Conservation (phyloP, 352 stramenopile species). For the Globisporangium okanoganense region DNA sequence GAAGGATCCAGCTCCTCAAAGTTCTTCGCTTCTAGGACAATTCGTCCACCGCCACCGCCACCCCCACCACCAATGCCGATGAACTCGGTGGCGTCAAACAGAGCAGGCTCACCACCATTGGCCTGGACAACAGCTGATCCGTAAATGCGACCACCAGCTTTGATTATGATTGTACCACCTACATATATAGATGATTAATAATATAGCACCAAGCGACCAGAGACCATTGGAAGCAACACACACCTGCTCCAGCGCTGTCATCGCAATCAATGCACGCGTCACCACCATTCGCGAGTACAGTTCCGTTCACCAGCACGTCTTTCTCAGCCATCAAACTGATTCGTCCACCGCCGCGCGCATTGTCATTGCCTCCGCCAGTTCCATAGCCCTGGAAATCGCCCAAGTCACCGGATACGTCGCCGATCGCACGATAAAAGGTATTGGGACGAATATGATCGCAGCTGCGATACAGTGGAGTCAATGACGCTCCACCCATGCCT, state of each 20-base stretch:
- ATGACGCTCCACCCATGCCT: constrained; percentile 65
- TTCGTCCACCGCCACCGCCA: constrained; percentile 51
- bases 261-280: constrained; percentile 43
- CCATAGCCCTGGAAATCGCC: constrained; percentile 81
- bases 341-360: constrained; percentile 55
- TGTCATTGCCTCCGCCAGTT: constrained; percentile 65
- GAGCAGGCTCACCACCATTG: constrained; percentile 45
- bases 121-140: constrained; percentile 43
- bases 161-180: constrained; percentile 49
- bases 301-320: constrained; percentile 58
- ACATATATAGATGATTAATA: background rate
- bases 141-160: constrained; percentile 30
- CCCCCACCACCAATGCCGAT: constrained; percentile 34
- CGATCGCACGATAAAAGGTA: constrained; percentile 62
- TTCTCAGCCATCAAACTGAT: constrained; percentile 38
- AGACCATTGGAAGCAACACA: constrained; percentile 8
- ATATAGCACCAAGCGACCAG: background rate
- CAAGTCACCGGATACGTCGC: constrained; percentile 42
- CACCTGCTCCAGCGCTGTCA: constrained; percentile 59
- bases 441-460: constrained; percentile 59
- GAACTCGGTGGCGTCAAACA: constrained; percentile 25
- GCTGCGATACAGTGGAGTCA: constrained; percentile 27
- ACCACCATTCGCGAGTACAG: constrained; percentile 60
- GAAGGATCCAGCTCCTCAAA: constrained; percentile 34
- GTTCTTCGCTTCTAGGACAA: constrained; percentile 45